phyloP scores from a whole-genome alignment of 2,329 filamentous ascomycete species.

The Septoria petroselini region DNA sequence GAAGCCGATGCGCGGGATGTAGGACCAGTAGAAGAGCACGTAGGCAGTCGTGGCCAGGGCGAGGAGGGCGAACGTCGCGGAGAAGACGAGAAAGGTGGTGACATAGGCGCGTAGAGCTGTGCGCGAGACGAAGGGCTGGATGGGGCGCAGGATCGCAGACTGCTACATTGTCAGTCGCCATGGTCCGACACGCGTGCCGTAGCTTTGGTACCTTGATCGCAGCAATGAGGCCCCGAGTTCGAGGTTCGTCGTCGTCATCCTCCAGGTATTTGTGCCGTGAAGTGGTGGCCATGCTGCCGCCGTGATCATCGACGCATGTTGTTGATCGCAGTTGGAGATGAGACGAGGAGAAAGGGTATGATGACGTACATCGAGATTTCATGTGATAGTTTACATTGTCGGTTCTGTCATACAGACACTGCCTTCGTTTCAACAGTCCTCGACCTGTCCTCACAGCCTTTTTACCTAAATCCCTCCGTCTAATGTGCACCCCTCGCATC shows the following conservation, averaged over 20 bases:
- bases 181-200: neutral
- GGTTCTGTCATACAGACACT: too few species aligned
- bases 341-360: too few species aligned
- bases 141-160: slow-evolving; percentile 49
- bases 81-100: slow-evolving; percentile 54
- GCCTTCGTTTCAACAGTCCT: too few species aligned
- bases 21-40: slow-evolving; percentile 64
- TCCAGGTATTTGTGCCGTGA: slow-evolving; percentile 8
- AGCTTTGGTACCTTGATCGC: slow-evolving; percentile 2
- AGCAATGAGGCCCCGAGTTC: slow-evolving; percentile 8
- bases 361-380: too few species aligned
- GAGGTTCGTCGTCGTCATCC: slow-evolving; percentile 13
- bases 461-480: too few species aligned
- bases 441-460: too few species aligned
- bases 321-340: neutral
- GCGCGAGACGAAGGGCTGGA: slow-evolving; percentile 58
- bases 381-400: too few species aligned
- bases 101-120: slow-evolving; percentile 64
- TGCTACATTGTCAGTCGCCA: slow-evolving; percentile 1
- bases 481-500: too few species aligned
- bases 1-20: slow-evolving; percentile 64
- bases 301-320: neutral
- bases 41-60: slow-evolving; percentile 60
- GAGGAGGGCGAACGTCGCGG: slow-evolving; percentile 55
- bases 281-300: slow-evolving; percentile 8